Conservation (phyloP, 768 basidiomycete species). For the Amanita jacksonii region DNA sequence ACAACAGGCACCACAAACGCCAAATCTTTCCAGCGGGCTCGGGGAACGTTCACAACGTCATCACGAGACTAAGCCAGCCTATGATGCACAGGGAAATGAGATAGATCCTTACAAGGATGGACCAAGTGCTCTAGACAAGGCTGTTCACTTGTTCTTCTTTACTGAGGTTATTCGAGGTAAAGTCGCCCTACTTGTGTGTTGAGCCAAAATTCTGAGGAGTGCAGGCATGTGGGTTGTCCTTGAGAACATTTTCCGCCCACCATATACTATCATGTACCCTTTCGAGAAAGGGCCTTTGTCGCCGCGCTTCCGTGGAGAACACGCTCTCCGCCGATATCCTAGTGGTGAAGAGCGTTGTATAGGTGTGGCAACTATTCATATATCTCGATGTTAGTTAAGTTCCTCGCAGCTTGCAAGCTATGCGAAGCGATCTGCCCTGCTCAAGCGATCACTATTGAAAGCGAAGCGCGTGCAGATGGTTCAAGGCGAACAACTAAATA, state of each 20-base stretch:
- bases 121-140: constrained; percentile 91
- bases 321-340: constrained; percentile 92
- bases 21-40: constrained; percentile 27
- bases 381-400: neutral
- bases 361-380: constrained; percentile 43
- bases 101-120: constrained; percentile 67
- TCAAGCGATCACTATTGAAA: constrained; percentile 98
- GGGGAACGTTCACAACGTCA: constrained; percentile 22
- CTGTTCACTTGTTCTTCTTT: constrained; percentile 94
- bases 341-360: constrained; percentile 99
- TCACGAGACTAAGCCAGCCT: constrained; percentile 14
- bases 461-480: constrained; percentile 91
- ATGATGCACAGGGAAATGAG: constrained; percentile 40
- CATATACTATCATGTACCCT: constrained; percentile 98
- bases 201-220: constrained; percentile 11
- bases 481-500: constrained; percentile 97
- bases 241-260: constrained; percentile 87
- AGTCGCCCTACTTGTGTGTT: neutral
- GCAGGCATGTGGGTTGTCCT: constrained; percentile 97
- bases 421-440: constrained; percentile 99
- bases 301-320: constrained; percentile 97
- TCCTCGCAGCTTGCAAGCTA: constrained; percentile 79
- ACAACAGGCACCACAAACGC: constrained; percentile 25
- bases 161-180: constrained; percentile 94
- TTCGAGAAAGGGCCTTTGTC: constrained; percentile 98